Conservation (phyloP, 2,329 filamentous ascomycete genomes). For the Bipolaris sorokiniana region DNA sequence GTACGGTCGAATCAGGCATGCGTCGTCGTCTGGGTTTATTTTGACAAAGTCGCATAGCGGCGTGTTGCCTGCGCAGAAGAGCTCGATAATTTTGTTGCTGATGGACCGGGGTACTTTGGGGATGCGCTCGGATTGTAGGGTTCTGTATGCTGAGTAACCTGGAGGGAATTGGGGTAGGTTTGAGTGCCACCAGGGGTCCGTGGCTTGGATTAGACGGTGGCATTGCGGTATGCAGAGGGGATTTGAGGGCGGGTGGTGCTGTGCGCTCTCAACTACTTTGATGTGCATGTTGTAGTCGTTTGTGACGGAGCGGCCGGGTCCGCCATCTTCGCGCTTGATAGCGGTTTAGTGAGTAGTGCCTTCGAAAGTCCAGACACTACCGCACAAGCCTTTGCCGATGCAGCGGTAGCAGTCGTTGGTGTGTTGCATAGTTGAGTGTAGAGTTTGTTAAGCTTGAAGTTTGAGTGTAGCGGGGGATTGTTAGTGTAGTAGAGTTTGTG, state of each 20-base stretch:
- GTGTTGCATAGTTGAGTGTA: too few species aligned
- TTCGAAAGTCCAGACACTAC: constrained; percentile 25
- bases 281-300: constrained; percentile 28
- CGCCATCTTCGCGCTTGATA: constrained; percentile 30
- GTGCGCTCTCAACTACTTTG: constrained; percentile 10
- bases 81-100: constrained; percentile 22
- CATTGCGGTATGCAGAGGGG: constrained; percentile 22
- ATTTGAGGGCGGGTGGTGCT: constrained; percentile 4
- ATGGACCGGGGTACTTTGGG: constrained; percentile 17
- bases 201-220: constrained; percentile 16
- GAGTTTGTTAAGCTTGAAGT: too few species aligned
- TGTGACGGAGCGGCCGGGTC: constrained; percentile 22
- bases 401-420: constrained; percentile 3
- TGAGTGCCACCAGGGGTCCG: constrained; percentile 13
- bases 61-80: constrained; percentile 19
- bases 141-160: constrained; percentile 18
- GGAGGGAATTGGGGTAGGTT: constrained; percentile 16
- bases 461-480: too few species aligned
- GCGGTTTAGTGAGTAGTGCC: not conserved
- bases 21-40: constrained; percentile 34
- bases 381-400: constrained; percentile 29
- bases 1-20: constrained; percentile 60
- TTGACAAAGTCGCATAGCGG: constrained; percentile 17
- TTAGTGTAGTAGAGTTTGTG: too few species aligned
- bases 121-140: constrained; percentile 17